These are phyloP conservation scores for Angomonas ambiguus DNA, from an alignment of 208 protist species.

Conservation along the genomic window DNA sequence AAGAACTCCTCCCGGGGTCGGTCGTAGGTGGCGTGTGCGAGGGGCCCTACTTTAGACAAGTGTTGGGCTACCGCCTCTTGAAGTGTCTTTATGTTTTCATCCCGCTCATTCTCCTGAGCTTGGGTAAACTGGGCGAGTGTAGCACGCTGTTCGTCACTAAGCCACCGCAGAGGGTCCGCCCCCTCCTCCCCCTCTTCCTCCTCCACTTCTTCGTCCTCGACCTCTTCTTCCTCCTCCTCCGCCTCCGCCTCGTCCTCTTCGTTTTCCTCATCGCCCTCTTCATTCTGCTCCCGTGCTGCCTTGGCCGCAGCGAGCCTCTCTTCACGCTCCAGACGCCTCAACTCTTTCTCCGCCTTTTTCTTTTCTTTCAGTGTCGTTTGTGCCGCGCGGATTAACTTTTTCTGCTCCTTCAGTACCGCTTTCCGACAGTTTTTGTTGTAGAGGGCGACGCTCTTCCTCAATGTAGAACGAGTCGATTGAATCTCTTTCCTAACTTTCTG, in stretches of 20 bases:
- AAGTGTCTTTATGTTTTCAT: conserved; percentile 33
- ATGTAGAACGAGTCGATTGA: conserved; percentile 30
- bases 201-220: conserved; percentile 15
- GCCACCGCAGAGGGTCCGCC: neutral
- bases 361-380: conserved; percentile 38
- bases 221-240: conserved; percentile 15
- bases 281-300: conserved; percentile 27
- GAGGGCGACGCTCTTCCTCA: conserved; percentile 28
- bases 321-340: conserved; percentile 20
- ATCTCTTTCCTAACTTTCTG: conserved; percentile 35
- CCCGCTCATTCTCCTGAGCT: conserved; percentile 37
- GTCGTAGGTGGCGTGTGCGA: conserved; percentile 45
- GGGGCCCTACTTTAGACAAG: conserved; percentile 19
- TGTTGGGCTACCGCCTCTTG: conserved; percentile 27
- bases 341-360: conserved; percentile 24
- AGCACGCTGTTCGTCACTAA: conserved; percentile 47
- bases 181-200: conserved; percentile 14
- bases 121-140: conserved; percentile 31
- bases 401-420: conserved; percentile 32
- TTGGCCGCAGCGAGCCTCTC: conserved; percentile 23
- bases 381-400: conserved; percentile 33
- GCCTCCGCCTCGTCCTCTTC: conserved; percentile 23
- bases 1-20: conserved; percentile 45
- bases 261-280: conserved; percentile 26
- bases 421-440: conserved; percentile 33